Evolutionary conservation across 2,329 filamentous ascomycete genomes (phyloP).

Genomic region (Neophaeococcomyces aloes): DNA sequence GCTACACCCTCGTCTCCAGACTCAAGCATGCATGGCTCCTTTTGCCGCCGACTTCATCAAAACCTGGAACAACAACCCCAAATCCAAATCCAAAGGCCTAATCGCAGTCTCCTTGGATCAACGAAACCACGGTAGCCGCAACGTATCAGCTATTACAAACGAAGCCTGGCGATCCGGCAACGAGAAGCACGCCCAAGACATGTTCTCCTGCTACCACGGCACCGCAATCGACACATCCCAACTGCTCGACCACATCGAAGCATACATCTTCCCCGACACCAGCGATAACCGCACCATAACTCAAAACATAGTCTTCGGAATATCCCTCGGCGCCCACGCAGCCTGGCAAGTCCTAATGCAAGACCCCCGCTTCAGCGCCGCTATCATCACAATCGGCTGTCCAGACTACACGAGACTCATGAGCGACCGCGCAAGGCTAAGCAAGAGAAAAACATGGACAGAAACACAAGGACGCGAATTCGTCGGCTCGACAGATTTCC

Average conservation of each 20-base stretch:
- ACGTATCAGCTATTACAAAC: slow-evolving; percentile 59
- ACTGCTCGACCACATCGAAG: slow-evolving; percentile 67
- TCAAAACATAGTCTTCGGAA: slow-evolving; percentile 65
- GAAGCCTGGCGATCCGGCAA: slow-evolving; percentile 72
- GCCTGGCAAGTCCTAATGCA: slow-evolving; percentile 74
- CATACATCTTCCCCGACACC: slow-evolving; percentile 54
- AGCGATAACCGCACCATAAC: slow-evolving; percentile 33
- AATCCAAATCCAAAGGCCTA: slow-evolving; percentile 43
- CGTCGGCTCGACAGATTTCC: slow-evolving; percentile 69
- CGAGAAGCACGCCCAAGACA: slow-evolving; percentile 73
- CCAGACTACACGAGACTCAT: slow-evolving; percentile 78
- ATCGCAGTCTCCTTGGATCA: slow-evolving; percentile 84
- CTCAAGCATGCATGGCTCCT: slow-evolving; percentile 61
- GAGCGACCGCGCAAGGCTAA: slow-evolving; percentile 63
- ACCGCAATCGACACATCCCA: slow-evolving; percentile 65
- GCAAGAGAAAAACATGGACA: slow-evolving; percentile 53
- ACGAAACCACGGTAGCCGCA: slow-evolving; percentile 74
- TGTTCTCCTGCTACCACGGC: slow-evolving; percentile 57
- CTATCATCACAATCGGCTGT: slow-evolving; percentile 73
- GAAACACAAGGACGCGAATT: slow-evolving; percentile 52
- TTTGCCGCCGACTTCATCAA: slow-evolving; percentile 59
- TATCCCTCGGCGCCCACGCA: slow-evolving; percentile 78
- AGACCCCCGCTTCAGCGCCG: slow-evolving; percentile 68
- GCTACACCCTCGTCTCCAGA: slow-evolving; percentile 66
- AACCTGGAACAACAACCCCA: slow-evolving; percentile 49